These are phyloP conservation scores for Wickerhamiella nectarea DNA, from an alignment of 805 yeast species.

Conservation along the genomic window DNA sequence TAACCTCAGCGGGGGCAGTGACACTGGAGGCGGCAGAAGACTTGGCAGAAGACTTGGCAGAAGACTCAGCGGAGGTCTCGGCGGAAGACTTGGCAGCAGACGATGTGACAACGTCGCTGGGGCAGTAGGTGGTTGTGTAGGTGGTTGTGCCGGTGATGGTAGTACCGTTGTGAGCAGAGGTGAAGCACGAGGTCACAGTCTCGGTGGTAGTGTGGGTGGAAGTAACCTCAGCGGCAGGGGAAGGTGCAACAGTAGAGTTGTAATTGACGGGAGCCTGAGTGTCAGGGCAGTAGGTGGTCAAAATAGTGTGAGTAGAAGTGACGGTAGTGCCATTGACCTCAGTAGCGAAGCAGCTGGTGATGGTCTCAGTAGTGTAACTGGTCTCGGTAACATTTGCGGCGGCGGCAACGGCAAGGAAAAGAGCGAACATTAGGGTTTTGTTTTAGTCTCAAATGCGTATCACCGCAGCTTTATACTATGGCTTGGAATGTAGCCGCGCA, in stretches of 20 bases:
- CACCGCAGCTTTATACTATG: too few relatives aligned
- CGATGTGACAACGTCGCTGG: not conserved
- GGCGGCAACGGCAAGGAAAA: slow-evolving; percentile 3
- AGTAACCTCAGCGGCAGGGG: too few relatives aligned
- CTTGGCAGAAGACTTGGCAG: not conserved
- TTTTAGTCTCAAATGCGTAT: not conserved
- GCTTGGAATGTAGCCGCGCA: too few relatives aligned
- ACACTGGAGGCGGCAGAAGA: too few relatives aligned
- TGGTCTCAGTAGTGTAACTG: slow-evolving; percentile 3
- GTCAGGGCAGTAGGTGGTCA: slow-evolving; percentile 8
- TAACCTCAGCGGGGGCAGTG: not conserved
- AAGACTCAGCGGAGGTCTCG: not conserved
- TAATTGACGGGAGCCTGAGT: not conserved
- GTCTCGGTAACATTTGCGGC: slow-evolving; percentile 8
- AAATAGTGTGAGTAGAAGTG: slow-evolving; percentile 3
- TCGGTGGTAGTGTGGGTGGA: slow-evolving; percentile 3
- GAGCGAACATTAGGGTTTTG: slow-evolving; percentile 6
- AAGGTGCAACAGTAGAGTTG: not conserved
- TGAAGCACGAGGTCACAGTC: slow-evolving; percentile 6
- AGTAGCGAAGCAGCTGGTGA: slow-evolving; percentile 7
- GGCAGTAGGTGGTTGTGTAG: slow-evolving; percentile 7
- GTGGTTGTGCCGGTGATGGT: slow-evolving; percentile 7
- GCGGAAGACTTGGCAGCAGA: not conserved
- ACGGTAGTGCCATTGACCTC: slow-evolving; percentile 3
- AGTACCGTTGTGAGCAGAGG: slow-evolving; percentile 1